Base-by-base conservation (phyloP, 176 grass and related monocot genomes). In the Dendrocalamus sinicus region DNA sequence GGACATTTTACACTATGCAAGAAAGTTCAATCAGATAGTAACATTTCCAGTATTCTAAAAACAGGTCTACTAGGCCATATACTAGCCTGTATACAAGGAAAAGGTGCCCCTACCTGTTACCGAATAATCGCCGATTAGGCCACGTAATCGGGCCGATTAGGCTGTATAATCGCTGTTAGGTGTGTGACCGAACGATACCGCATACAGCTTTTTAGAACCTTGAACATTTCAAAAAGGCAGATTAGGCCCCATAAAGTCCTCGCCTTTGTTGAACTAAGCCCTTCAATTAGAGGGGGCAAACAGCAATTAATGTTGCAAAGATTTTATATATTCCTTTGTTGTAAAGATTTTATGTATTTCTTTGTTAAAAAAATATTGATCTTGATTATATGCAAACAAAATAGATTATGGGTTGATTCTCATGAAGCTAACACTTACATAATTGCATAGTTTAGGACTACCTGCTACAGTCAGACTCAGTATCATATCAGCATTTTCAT, bases 1-100 rank as follows among this genome's bases (percentile, higher is more conserved):
- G 32, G n/a, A 24, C 62, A 70, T 59, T 45, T 58, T 76, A 67
- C 63, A 70, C 20, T 24, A 82, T 62, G 59, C 77, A 75, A 54
- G 51, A 73, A 76, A 82, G 62, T 81, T 87, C 39, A 68, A 65
- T n/a, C 47, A 57, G 63, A n/a, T 35, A 72, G 15, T 14, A 62
- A 45, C 30, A 51, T 73, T 64, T 46, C 19, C 32, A 35, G 32
- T 35, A 35, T 35, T 35, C 32, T 35, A 35, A 35, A 35, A 35
- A 35, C 32, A 35, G 3, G 32, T 35, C 32, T 35, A 35, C 32
- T 35, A 35, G 32, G 32, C 32, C 2, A 2, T 35, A 35, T 35
- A 35, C 32, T 35, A 35, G 32, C 32, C 2, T 35, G 32, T 35
- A 35, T 35, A 35, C 32, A 35, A 35, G 32, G 32, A 35, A 35